Conservation (phyloP, 768 basidiomycete species). For the Suillus clintonianus region DNA sequence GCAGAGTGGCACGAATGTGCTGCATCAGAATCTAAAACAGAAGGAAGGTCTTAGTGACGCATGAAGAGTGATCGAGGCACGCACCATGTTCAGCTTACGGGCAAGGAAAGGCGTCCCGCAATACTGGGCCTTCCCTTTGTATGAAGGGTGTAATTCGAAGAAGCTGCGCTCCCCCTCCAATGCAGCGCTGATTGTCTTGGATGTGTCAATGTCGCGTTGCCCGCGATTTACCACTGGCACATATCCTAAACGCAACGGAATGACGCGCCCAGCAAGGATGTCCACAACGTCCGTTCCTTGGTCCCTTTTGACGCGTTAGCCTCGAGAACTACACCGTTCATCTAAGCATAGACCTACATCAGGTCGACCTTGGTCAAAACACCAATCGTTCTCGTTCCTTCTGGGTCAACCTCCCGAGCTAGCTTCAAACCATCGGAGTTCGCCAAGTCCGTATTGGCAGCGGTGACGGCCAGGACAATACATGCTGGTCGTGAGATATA, state of each 20-base stretch:
- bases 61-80: constrained; percentile 21
- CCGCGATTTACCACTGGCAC: constrained; percentile 99
- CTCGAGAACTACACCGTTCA: constrained; percentile 7
- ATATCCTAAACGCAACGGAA: constrained; percentile 94
- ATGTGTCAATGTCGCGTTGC: constrained; percentile 92
- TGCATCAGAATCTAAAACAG: constrained; percentile 89
- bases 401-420: constrained; percentile 96
- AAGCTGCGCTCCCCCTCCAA: constrained; percentile 89
- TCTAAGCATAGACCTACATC: constrained; percentile 64
- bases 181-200: constrained; percentile 82
- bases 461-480: constrained; percentile 95
- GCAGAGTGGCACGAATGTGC: constrained; percentile 96
- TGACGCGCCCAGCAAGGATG: constrained; percentile 95
- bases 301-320: constrained; percentile 60
- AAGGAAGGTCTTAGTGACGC: neutral
- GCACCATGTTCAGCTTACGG: constrained; percentile 89
- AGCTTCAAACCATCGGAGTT: constrained; percentile 97
- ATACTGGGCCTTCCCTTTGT: constrained; percentile 92
- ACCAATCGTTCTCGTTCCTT: constrained; percentile 95
- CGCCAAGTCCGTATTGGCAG: constrained; percentile 95
- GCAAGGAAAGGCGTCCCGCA: constrained; percentile 98
- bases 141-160: constrained; percentile 93
- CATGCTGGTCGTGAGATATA: constrained; percentile 95
- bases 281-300: constrained; percentile 97
- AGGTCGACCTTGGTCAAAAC: constrained; percentile 98